Conservation (phyloP, 2,329 filamentous ascomycete species). For the Diaporthe sp. region DNA sequence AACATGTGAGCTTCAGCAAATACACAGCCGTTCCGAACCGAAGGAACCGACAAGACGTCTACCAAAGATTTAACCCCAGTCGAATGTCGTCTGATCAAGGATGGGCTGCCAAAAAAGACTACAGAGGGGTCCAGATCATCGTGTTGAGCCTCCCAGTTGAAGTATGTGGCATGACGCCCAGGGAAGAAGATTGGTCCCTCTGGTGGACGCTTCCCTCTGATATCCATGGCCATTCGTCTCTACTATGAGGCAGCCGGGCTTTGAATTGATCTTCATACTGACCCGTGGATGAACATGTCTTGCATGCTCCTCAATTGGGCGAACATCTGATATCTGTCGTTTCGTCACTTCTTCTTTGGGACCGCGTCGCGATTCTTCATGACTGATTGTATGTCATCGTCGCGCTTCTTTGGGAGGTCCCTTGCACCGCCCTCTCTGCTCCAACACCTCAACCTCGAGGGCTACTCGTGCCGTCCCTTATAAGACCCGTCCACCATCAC, state of each 20-base stretch:
- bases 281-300: constrained; percentile 23
- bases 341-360: constrained; percentile 26
- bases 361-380: constrained; percentile 14
- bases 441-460: background rate
- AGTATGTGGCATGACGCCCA: background rate
- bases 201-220: background rate
- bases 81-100: constrained; percentile 11
- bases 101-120: constrained; percentile 1
- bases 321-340: constrained; percentile 9
- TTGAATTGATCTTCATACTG: constrained; percentile 1
- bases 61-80: background rate
- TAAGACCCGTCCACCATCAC: background rate
- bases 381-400: constrained; percentile 13
- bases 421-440: background rate
- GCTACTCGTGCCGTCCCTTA: constrained; percentile 4
- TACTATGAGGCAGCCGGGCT: constrained; percentile 28
- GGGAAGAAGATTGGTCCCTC: background rate
- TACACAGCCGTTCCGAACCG: background rate
- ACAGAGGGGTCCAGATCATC: background rate
- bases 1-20: constrained; percentile 31
- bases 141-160: background rate
- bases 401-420: background rate
- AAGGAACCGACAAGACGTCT: background rate
- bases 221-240: constrained; percentile 6
- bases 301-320: constrained; percentile 4